Evolutionary conservation across 345 rosid species (phyloP).

Genomic region (Acer yangbiense): DNA sequence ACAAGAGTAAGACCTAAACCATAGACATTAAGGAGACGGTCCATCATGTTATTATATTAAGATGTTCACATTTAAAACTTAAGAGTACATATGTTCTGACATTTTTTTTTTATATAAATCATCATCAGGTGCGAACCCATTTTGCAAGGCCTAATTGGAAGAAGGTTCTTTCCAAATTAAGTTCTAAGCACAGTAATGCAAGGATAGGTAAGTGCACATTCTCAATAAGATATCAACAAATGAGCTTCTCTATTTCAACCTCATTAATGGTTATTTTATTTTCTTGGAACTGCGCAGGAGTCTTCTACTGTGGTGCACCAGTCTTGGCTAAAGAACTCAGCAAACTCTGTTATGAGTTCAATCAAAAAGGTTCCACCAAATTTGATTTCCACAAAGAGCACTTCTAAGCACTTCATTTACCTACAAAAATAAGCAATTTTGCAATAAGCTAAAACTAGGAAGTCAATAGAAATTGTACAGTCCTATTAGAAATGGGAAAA

Average conservation of each 20-base stretch:
- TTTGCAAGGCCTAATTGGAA: constrained; percentile 98
- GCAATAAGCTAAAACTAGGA: constrained; percentile 18
- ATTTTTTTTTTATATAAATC: neutral
- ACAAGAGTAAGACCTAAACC: constrained; percentile 53
- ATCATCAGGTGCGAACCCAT: constrained; percentile 82
- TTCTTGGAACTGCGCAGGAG: constrained; percentile 58
- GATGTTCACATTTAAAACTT: neutral
- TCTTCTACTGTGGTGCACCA: constrained; percentile 96
- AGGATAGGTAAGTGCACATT: constrained; percentile 64
- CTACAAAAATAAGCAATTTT: constrained; percentile 6
- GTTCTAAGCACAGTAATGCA: constrained; percentile 87
- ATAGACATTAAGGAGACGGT: neutral
- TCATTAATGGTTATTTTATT: constrained; percentile 7
- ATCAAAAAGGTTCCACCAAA: constrained; percentile 90
- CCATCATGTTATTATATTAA: neutral
- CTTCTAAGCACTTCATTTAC: constrained; percentile 40
- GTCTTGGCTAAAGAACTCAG: constrained; percentile 87
- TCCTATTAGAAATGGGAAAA: neutral
- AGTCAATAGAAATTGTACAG: constrained; percentile 35
- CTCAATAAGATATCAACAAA: constrained; percentile 8
- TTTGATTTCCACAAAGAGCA: constrained; percentile 99
- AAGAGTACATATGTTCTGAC: neutral
- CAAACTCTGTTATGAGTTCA: constrained; percentile 89
- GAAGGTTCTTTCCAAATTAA: constrained; percentile 77
- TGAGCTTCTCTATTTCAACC: neutral